A percentile compares a stretch with the other conserved stretches of the same genome.
Evolutionary conservation across 179 eudicot genomes (phyloP).

Genomic region (Beta lomatogona): DNA sequence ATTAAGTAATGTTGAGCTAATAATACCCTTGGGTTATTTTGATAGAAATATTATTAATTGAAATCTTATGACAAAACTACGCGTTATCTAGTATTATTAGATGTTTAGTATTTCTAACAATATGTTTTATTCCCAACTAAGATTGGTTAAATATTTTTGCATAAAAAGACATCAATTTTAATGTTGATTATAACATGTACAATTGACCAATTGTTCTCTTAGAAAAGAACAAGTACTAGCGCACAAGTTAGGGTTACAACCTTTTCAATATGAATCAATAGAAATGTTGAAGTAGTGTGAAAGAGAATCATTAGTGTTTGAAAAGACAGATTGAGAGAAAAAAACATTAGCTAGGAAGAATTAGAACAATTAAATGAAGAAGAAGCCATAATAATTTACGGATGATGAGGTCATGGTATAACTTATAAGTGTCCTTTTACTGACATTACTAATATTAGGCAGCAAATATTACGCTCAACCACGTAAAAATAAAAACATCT

Average conservation of each 20-base stretch:
- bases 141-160: background rate
- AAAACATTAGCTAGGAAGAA: background rate
- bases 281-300: background rate
- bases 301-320: conserved; percentile 27
- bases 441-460: conserved; percentile 38
- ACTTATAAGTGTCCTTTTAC: conserved; percentile 29
- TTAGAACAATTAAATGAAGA: conserved; percentile 15
- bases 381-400: conserved; percentile 14
- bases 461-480: conserved; percentile 44
- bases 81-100: background rate
- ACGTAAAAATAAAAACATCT: conserved; percentile 27
- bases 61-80: background rate
- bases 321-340: background rate
- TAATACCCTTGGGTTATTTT: background rate
- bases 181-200: background rate
- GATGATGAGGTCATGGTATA: conserved; percentile 40
- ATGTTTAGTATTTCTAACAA: background rate
- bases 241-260: conserved; percentile 12
- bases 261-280: background rate
- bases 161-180: background rate
- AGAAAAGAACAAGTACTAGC: background rate
- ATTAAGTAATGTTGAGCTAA: background rate
- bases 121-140: background rate
- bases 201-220: background rate
- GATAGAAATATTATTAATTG: background rate